Base-by-base conservation (phyloP, 495 filamentous ascomycete genomes). In the Lepidopterella palustris region DNA sequence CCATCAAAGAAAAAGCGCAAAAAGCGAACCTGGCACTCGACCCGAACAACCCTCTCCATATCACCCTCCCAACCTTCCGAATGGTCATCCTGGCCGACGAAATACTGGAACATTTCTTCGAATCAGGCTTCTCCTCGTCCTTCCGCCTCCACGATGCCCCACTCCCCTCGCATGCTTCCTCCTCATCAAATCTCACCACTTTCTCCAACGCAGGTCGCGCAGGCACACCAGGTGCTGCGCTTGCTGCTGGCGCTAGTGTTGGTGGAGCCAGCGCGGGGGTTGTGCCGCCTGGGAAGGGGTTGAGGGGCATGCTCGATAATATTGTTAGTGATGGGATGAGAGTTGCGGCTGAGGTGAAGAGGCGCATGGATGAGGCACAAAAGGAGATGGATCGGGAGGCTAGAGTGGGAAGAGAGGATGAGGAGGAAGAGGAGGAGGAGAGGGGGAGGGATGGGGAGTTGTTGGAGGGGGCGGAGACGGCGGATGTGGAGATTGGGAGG, bases 1-100 rank as follows among this genome's bases (percentile, higher is more conserved):
- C 45, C 29, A 67, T 78, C 45, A 71, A 75, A 20, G 75, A 53
- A 77, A 78, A 64, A 76, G 78, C n/a, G 73, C 80, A 69, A 76
- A 77, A 79, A 20, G 90, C 91, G 25, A 98, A 98, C 68, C 80
- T 85, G 15, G 93, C 93, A 24, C 84, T 98, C 4, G 90, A 98
- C 70, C 93, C 93, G 0, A 82, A 87, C 45, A 91, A 93, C 58
- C 93, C 93, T 0, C 81, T 98, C 0, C 87, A 96, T 71, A 97
- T 98, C 69, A 97, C 95, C 6, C 84, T 98, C 8, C 95, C 95
- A 0, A 98, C 93, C 21, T 98, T 98, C 80, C 87, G 93, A 64
- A 98, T 98, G 93, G 90, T 98, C 24, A 86, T 98, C 45, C 82
- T 98, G 21, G 93, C 93, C 58, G 93, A 98, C 71, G 93, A 98